A percentile compares a stretch with the other conserved stretches of the same genome.
Conservation (phyloP, 352 stramenopile species). For the Globisporangium middletonii region DNA sequence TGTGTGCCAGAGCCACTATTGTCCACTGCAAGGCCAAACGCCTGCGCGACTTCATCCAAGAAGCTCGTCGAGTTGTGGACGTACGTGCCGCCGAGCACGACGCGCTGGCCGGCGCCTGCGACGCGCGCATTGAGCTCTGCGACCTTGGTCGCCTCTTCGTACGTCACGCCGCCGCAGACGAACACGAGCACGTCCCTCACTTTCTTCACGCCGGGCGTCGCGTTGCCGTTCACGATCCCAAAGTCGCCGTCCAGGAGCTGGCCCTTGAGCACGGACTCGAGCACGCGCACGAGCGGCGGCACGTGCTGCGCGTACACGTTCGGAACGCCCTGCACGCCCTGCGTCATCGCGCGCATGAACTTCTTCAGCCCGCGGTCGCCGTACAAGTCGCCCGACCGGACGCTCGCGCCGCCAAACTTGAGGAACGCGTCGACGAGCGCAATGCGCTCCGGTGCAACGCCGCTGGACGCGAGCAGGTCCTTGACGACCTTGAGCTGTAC, state of each 20-base stretch:
- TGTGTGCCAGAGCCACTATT: conserved; percentile 1
- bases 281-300: conserved; percentile 92
- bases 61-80: conserved; percentile 98
- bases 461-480: conserved; percentile 45
- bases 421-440: conserved; percentile 58
- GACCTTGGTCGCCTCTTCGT: conserved; percentile 98
- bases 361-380: conserved; percentile 82
- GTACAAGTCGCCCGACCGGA: conserved; percentile 70
- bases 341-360: conserved; percentile 90
- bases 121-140: conserved; percentile 93
- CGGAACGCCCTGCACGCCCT: conserved; percentile 92
- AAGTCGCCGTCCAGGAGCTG: conserved; percentile 75
- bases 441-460: conserved; percentile 40
- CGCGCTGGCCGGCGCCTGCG: conserved; percentile 68
- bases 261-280: conserved; percentile 82
- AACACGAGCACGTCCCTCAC: conserved; percentile 97
- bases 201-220: conserved; percentile 93
- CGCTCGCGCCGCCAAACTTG: conserved; percentile 62
- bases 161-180: conserved; percentile 97
- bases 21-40: conserved; percentile 35
- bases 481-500: conserved; percentile 80
- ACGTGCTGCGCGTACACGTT: conserved; percentile 99
- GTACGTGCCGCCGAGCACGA: conserved; percentile 94
- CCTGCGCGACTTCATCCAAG: conserved; percentile 87
- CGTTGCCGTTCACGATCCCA: conserved; percentile 97